These are phyloP conservation scores for Kurtzmaniella natalensis DNA, from an alignment of 1,139 yeast species.

Conservation along the genomic window DNA sequence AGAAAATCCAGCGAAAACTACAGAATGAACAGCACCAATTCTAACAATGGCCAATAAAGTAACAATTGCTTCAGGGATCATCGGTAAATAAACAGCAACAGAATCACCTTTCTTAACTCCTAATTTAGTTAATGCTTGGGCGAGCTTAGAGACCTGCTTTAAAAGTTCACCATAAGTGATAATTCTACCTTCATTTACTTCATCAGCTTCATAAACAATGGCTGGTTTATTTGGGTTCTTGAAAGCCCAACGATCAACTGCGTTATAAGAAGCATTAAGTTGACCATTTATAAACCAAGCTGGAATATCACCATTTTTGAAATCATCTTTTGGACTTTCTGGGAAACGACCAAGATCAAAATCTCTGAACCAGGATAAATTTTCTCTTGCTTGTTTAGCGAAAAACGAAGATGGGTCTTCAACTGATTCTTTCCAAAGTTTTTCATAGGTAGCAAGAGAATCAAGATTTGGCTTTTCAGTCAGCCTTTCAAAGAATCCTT, in stretches of 20 bases:
- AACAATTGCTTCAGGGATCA: conserved; percentile 79
- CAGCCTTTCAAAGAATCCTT: conserved; percentile 53
- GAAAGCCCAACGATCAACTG: conserved; percentile 78
- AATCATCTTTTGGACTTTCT: conserved; percentile 43
- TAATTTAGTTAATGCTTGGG: conserved; percentile 59
- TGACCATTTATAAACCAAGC: conserved; percentile 80
- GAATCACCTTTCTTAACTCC: conserved; percentile 82
- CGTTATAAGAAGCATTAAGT: conserved; percentile 72
- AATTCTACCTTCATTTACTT: conserved; percentile 57
- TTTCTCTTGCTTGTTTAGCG: conserved; percentile 54
- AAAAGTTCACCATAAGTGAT: conserved; percentile 70
- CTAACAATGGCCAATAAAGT: conserved; percentile 71
- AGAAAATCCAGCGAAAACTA: conserved; percentile 80
- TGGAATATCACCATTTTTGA: conserved; percentile 61
- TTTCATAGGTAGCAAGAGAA: conserved; percentile 53
- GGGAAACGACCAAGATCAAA: conserved; percentile 60
- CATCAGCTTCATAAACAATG: conserved; percentile 79
- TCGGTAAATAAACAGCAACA: conserved; percentile 81
- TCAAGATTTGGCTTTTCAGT: conserved; percentile 44
- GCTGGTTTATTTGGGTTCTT: conserved; percentile 69
- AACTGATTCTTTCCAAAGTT: conserved; percentile 62
- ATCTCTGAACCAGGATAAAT: conserved; percentile 60
- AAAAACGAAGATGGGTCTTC: conserved; percentile 63
- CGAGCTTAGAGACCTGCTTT: conserved; percentile 63
- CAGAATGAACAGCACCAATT: conserved; percentile 80